phyloP scores from a whole-genome alignment of 495 filamentous ascomycete species.

The Penicillium crystallinum region DNA sequence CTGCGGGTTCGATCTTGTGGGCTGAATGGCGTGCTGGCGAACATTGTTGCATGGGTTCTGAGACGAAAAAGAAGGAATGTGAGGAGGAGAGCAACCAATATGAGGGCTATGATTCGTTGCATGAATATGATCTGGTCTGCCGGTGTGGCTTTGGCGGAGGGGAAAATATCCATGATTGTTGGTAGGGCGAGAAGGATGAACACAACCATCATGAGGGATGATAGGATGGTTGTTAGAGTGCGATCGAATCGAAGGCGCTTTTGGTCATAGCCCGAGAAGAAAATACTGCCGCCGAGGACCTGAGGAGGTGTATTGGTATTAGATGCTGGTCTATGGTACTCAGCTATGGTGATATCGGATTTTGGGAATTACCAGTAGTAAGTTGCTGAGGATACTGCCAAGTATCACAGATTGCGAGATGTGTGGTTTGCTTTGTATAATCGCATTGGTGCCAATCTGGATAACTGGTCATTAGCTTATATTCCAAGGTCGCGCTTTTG shows the following conservation, averaged over 20 bases:
- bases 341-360: neutral
- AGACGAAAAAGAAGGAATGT: slow-evolving; percentile 57
- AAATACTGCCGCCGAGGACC: slow-evolving; percentile 21
- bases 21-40: slow-evolving; percentile 5
- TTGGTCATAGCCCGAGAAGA: slow-evolving; percentile 17
- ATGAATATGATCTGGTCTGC: slow-evolving; percentile 36
- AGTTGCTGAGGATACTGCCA: slow-evolving; percentile 21
- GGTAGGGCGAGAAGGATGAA: slow-evolving; percentile 21
- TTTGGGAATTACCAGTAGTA: slow-evolving; percentile 15
- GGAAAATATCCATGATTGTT: slow-evolving; percentile 22
- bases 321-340: neutral
- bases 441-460: slow-evolving; percentile 17
- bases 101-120: slow-evolving; percentile 19
- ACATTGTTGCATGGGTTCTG: slow-evolving; percentile 18
- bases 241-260: slow-evolving; percentile 21
- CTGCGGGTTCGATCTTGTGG: neutral
- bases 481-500: neutral
- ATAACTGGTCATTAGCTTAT: neutral
- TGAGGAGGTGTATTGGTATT: neutral
- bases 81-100: slow-evolving; percentile 62
- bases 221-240: slow-evolving; percentile 18
- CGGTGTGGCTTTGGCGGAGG: slow-evolving; percentile 2
- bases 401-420: slow-evolving; percentile 18
- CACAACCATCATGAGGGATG: slow-evolving; percentile 23
- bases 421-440: slow-evolving; percentile 4